phyloP scores from a whole-genome alignment of 352 stramenopile genomes.

The Stramenopiles sp. region DNA sequence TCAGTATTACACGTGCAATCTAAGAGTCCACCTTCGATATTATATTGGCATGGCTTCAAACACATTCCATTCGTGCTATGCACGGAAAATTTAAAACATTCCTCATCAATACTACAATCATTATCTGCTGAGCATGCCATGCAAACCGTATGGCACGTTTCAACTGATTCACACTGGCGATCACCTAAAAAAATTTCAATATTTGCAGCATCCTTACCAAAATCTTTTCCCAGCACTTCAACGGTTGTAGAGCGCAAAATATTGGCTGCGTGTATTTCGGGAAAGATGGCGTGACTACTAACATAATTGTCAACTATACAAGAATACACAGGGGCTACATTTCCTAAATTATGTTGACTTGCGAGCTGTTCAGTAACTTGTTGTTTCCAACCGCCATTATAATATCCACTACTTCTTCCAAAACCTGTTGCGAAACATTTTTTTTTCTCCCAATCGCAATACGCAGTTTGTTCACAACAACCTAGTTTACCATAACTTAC shows the following conservation, averaged over 20 bases:
- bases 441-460: neutral
- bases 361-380: neutral
- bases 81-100: neutral
- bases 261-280: neutral
- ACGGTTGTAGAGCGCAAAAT: neutral
- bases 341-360: neutral
- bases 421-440: neutral
- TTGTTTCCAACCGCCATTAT: neutral
- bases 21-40: neutral
- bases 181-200: slow-evolving; percentile 5
- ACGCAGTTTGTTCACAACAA: neutral
- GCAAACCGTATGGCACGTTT: neutral
- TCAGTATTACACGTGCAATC: neutral
- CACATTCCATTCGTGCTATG: neutral
- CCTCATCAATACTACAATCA: neutral
- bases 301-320: neutral
- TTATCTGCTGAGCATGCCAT: neutral
- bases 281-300: neutral
- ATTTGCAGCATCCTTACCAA: neutral
- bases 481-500: neutral
- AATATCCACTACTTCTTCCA: neutral
- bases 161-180: neutral
- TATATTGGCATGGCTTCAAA: neutral
- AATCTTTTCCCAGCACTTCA: neutral
- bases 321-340: neutral